Evolutionary conservation across 352 stramenopile species (phyloP).

Genomic region (Globisporangium heterothallicum): DNA sequence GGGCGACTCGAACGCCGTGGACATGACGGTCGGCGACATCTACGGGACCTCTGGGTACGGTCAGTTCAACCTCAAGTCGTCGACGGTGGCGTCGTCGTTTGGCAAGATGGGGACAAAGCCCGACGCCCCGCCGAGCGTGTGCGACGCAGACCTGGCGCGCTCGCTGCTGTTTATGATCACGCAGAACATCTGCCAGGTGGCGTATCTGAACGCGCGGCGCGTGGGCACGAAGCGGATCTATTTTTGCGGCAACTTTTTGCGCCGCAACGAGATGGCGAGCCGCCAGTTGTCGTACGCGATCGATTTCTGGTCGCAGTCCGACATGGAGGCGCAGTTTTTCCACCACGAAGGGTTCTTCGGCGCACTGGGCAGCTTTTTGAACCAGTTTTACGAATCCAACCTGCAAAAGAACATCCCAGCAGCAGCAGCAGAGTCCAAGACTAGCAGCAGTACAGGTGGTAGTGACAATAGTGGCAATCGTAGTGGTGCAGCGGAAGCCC

Average conservation of each 20-base stretch:
- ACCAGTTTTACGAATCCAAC: constrained; percentile 17
- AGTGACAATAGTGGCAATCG: background rate
- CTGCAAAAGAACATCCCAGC: constrained; percentile 17
- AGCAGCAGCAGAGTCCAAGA: background rate
- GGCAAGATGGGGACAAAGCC: constrained; percentile 86
- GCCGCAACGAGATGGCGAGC: constrained; percentile 92
- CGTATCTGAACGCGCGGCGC: constrained; percentile 94
- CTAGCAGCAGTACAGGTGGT: background rate
- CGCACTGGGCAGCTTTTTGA: constrained; percentile 93
- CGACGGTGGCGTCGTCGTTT: constrained; percentile 95
- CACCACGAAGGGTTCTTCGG: constrained; percentile 97
- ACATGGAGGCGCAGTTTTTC: constrained; percentile 89
- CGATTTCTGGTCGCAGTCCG: constrained; percentile 95
- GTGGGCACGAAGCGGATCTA: constrained; percentile 92
- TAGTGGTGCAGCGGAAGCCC: background rate
- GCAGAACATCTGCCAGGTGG: constrained; percentile 95
- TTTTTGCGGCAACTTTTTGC: constrained; percentile 96
- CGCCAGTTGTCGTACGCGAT: constrained; percentile 91
- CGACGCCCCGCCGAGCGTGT: constrained; percentile 22
- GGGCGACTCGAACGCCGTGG: constrained; percentile 73
- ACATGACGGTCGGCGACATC: constrained; percentile 98
- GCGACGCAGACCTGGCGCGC: constrained; percentile 91
- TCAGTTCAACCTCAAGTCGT: constrained; percentile 81
- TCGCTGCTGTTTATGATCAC: constrained; percentile 98
- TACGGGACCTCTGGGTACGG: constrained; percentile 91